phyloP scores from a whole-genome alignment of 192 early-diverging fungal species.

The Backusella circina region DNA sequence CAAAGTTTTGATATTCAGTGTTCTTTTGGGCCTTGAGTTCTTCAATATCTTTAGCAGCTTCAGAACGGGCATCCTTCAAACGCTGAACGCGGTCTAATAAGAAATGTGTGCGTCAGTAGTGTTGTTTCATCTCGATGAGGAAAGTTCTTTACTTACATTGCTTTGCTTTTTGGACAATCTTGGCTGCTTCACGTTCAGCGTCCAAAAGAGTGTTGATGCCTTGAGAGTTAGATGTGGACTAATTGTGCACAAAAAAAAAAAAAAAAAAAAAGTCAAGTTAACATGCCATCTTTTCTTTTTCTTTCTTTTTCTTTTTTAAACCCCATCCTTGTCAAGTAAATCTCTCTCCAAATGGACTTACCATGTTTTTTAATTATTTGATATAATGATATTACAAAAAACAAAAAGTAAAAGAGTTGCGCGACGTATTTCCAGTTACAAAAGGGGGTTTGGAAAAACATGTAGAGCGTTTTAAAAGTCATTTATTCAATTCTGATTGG shows the following conservation, averaged over 20 bases:
- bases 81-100: conserved; percentile 82
- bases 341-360: neutral
- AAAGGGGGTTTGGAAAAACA: neutral
- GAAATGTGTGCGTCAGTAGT: no score
- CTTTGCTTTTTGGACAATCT: conserved; percentile 88
- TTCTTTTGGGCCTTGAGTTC: conserved; percentile 82
- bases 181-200: conserved; percentile 94
- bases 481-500: neutral
- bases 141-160: conserved; percentile 59
- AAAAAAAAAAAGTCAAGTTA: neutral
- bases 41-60: conserved; percentile 91
- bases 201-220: conserved; percentile 96
- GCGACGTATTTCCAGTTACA: neutral
- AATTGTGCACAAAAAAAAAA: no score
- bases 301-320: no score
- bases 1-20: conserved; percentile 72
- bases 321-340: no score
- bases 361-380: neutral
- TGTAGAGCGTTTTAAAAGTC: neutral
- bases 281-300: neutral
- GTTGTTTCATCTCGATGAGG: neutral
- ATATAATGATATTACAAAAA: neutral
- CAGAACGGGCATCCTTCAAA: conserved; percentile 90
- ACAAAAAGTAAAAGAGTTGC: neutral
- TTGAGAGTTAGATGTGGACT: conserved; percentile 66